These are phyloP conservation scores for Fusarium sp. DNA, from an alignment of 2,329 filamentous ascomycete genomes.

Conservation along the genomic window DNA sequence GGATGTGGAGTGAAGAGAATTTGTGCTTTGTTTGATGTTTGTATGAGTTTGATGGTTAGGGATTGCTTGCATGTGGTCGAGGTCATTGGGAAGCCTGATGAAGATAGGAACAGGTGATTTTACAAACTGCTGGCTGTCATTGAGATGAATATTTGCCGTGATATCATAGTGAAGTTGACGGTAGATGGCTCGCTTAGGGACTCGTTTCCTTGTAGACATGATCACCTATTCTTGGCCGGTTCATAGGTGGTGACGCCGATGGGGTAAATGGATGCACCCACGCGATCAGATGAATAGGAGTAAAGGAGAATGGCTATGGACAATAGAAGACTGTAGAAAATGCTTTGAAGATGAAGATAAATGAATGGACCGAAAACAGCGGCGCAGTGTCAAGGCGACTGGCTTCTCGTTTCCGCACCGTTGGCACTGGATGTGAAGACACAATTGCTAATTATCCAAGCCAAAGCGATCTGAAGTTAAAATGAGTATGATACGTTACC, in stretches of 20 bases:
- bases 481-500: background rate
- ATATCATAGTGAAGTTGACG: background rate
- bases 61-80: background rate
- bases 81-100: background rate
- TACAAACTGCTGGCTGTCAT: background rate
- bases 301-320: background rate
- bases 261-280: background rate
- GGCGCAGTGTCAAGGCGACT: background rate
- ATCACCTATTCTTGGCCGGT: background rate
- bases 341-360: background rate
- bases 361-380: background rate
- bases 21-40: background rate
- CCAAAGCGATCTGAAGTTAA: background rate
- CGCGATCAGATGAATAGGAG: background rate
- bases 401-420: background rate
- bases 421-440: background rate
- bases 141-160: background rate
- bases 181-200: background rate
- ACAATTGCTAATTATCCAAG: background rate
- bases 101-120: background rate
- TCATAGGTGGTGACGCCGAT: background rate
- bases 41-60: background rate
- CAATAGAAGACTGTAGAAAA: background rate
- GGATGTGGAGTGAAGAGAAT: background rate
- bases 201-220: background rate